Conservation (phyloP, 331 rosid species). For the Malus hybrid region DNA sequence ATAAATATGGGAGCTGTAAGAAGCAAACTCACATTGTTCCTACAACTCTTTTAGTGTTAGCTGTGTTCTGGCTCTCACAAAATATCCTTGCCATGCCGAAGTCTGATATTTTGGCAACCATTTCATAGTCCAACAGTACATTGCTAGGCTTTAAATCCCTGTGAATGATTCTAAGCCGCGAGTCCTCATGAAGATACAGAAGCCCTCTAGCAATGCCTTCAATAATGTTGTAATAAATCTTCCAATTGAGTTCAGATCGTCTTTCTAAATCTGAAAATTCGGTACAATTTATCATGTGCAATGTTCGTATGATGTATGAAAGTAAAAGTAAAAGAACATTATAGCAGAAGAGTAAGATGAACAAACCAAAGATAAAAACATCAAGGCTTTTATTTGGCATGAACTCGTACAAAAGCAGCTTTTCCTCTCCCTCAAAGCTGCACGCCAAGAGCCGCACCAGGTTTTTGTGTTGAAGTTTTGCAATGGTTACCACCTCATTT, state of each 20-base stretch:
- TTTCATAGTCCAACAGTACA: constrained; percentile 10
- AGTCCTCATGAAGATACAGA: constrained; percentile 21
- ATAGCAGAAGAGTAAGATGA: not conserved
- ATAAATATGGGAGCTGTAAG: not conserved
- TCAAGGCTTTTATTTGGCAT: constrained; percentile 49
- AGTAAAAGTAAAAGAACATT: no score
- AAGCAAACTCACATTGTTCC: constrained; percentile 39
- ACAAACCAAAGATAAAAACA: constrained; percentile 43
- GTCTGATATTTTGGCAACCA: constrained; percentile 42
- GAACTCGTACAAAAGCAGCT: constrained; percentile 46
- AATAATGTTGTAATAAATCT: not conserved
- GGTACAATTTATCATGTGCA: not conserved
- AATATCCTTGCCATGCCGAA: constrained; percentile 55
- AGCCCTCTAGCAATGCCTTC: constrained; percentile 18
- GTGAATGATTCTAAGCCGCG: constrained; percentile 11
- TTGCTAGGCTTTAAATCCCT: constrained; percentile 19
- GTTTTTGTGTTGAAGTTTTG: constrained; percentile 51
- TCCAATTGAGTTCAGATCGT: constrained; percentile 9
- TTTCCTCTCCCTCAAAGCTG: constrained; percentile 42
- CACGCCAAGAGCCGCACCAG: constrained; percentile 44
- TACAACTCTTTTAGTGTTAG: constrained; percentile 40
- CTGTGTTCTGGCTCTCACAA: constrained; percentile 24
- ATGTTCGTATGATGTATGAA: no score
- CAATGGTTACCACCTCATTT: constrained; percentile 18
- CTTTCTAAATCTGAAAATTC: constrained; percentile 14